Evolutionary conservation across 2,329 filamentous ascomycete species (phyloP).

Genomic region (Phialophora verrucosa): DNA sequence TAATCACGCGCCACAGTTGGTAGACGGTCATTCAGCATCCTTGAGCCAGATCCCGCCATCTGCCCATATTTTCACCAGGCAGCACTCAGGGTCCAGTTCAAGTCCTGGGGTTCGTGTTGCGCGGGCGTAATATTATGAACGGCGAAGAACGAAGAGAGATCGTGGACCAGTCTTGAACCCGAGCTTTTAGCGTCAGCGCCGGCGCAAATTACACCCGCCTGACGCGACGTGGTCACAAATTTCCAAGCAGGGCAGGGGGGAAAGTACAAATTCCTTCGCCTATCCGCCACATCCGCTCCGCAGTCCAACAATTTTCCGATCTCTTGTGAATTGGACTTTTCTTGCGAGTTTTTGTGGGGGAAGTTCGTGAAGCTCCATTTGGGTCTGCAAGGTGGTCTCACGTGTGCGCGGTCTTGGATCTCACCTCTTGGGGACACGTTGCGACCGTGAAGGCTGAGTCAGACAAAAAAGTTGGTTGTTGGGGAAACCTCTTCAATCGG

Average conservation of each 20-base stretch:
- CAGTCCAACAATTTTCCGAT: conserved; percentile 11
- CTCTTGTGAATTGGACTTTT: conserved; percentile 1
- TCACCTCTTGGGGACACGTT: not conserved
- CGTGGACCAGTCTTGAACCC: not conserved
- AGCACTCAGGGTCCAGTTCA: not conserved
- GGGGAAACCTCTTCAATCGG: conserved; percentile 1
- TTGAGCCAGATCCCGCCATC: not conserved
- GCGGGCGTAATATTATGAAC: not conserved
- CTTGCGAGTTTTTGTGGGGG: not conserved
- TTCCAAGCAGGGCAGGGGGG: conserved; percentile 12
- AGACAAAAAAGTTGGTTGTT: conserved; percentile 6
- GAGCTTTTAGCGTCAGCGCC: conserved; percentile 4
- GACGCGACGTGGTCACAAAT: conserved; percentile 10
- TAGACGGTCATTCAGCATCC: not conserved
- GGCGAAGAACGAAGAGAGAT: not conserved
- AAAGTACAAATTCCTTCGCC: conserved; percentile 16
- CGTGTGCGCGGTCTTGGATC: not conserved
- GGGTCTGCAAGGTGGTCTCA: conserved; percentile 8
- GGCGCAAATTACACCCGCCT: conserved; percentile 7
- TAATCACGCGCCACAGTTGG: conserved; percentile 4
- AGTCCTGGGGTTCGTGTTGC: not conserved
- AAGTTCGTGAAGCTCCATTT: conserved; percentile 21
- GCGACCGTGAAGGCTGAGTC: not conserved
- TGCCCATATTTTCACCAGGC: not conserved
- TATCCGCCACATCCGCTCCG: conserved; percentile 29